A percentile compares a stretch with the other conserved stretches of the same genome.
phyloP scores from a whole-genome alignment of 2,329 filamentous ascomycete species.

The Thelonectria olida region DNA sequence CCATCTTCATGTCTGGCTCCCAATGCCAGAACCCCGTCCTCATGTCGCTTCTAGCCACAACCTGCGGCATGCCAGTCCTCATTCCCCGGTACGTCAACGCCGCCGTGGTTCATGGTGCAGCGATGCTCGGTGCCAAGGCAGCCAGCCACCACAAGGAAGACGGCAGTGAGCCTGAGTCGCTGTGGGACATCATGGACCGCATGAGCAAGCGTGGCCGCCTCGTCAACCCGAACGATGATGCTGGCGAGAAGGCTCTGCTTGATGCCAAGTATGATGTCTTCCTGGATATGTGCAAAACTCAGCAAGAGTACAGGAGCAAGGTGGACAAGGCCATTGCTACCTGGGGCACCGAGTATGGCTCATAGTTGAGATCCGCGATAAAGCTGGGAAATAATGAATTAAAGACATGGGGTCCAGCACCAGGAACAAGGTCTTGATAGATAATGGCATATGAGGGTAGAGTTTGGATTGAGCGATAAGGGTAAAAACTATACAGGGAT shows the following conservation, averaged over 20 bases:
- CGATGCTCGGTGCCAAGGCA: constrained; percentile 98
- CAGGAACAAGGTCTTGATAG: not conserved
- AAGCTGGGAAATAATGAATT: not conserved
- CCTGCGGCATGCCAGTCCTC: constrained; percentile 90
- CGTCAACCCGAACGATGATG: constrained; percentile 77
- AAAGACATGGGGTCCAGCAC: not conserved
- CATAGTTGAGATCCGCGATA: constrained; percentile 23
- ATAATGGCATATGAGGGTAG: constrained; percentile 19
- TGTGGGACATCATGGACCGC: constrained; percentile 98
- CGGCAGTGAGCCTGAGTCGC: constrained; percentile 78
- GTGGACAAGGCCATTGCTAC: constrained; percentile 71
- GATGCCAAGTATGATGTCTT: constrained; percentile 96
- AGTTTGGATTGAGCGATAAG: not conserved
- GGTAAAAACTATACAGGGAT: not conserved
- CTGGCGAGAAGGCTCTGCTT: constrained; percentile 80
- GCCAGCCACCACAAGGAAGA: constrained; percentile 77
- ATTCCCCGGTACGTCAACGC: constrained; percentile 95
- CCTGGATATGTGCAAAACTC: constrained; percentile 87
- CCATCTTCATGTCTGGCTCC: constrained; percentile 98
- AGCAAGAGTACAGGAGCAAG: constrained; percentile 82
- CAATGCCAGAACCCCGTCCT: constrained; percentile 96
- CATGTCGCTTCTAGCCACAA: constrained; percentile 90
- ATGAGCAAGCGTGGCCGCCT: constrained; percentile 94
- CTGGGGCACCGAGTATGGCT: constrained; percentile 46
- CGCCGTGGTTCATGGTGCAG: constrained; percentile 96